A percentile compares a stretch with the other conserved stretches of the same genome.
Evolutionary conservation across 306 rosid genomes (phyloP).

Genomic region (Coriaria nepalensis): DNA sequence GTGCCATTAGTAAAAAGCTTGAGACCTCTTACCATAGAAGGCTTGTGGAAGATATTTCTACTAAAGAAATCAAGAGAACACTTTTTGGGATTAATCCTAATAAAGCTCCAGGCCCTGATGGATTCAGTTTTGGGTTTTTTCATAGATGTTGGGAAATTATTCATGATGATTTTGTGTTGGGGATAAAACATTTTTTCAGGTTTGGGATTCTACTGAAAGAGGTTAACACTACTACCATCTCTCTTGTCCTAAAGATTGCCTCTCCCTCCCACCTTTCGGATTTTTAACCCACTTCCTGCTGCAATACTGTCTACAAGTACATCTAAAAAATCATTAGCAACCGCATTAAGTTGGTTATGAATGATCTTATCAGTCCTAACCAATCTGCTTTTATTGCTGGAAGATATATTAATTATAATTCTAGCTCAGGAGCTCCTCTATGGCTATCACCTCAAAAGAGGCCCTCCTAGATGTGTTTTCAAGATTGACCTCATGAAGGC

Average conservation of each 20-base stretch:
- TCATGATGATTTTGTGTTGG: neutral
- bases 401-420: neutral
- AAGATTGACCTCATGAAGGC: neutral
- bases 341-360: neutral
- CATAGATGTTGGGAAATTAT: too few species aligned
- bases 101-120: too few species aligned
- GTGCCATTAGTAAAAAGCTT: too few species aligned
- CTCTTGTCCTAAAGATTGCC: neutral
- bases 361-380: neutral
- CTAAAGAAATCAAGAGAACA: too few species aligned
- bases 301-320: too few species aligned
- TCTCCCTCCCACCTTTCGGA: neutral
- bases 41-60: too few species aligned
- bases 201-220: neutral
- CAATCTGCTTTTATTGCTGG: neutral
- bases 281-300: neutral
- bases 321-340: too few species aligned
- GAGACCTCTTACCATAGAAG: too few species aligned
- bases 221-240: neutral
- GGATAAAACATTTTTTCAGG: neutral
- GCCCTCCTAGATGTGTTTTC: neutral
- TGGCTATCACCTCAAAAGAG: neutral
- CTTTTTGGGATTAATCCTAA: too few species aligned
- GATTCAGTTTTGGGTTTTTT: too few species aligned
- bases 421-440: neutral